Conservation (phyloP, 2,329 filamentous ascomycete genomes). For the Aureobasidium mangrovei region DNA sequence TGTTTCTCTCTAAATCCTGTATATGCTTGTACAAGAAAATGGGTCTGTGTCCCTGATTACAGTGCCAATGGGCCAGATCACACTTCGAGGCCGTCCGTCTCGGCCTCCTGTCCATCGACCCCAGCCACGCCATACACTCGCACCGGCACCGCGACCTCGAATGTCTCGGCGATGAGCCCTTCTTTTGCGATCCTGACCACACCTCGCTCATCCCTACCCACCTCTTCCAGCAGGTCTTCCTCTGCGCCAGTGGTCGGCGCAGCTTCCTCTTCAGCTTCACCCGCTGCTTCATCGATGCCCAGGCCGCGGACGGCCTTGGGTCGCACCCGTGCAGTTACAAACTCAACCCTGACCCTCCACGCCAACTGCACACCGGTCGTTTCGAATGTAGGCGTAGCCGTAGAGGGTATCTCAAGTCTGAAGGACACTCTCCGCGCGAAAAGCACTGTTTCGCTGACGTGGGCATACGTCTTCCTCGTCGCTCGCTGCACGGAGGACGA, state of each 20-base stretch:
- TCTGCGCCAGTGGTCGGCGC: conserved; percentile 65
- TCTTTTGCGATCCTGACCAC: conserved; percentile 27
- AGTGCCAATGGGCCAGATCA: background rate
- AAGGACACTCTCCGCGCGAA: conserved; percentile 75
- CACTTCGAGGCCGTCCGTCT: conserved; percentile 14
- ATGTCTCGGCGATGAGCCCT: conserved; percentile 27
- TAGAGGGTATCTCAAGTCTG: conserved; percentile 70
- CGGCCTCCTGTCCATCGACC: conserved; percentile 13
- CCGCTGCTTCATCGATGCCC: conserved; percentile 35
- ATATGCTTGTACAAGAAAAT: background rate
- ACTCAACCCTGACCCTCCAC: conserved; percentile 87
- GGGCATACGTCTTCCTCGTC: conserved; percentile 71
- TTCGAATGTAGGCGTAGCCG: conserved; percentile 81
- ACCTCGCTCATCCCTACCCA: conserved; percentile 29
- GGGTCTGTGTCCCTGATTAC: too few relatives aligned
- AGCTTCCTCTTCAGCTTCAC: conserved; percentile 53
- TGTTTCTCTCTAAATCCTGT: background rate
- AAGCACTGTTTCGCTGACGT: conserved; percentile 71
- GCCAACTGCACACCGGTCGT: conserved; percentile 80
- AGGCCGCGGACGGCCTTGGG: conserved; percentile 16
- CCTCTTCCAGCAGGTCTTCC: conserved; percentile 26
- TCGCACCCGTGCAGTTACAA: conserved; percentile 63
- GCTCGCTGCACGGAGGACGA: conserved; percentile 79
- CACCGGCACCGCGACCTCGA: conserved; percentile 31
- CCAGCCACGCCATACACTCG: conserved; percentile 26